Evolutionary conservation across 2,329 filamentous ascomycete species (phyloP), one percentile per base, ranked within the genome.

Genomic region (Fusarium tricinctum): DNA sequence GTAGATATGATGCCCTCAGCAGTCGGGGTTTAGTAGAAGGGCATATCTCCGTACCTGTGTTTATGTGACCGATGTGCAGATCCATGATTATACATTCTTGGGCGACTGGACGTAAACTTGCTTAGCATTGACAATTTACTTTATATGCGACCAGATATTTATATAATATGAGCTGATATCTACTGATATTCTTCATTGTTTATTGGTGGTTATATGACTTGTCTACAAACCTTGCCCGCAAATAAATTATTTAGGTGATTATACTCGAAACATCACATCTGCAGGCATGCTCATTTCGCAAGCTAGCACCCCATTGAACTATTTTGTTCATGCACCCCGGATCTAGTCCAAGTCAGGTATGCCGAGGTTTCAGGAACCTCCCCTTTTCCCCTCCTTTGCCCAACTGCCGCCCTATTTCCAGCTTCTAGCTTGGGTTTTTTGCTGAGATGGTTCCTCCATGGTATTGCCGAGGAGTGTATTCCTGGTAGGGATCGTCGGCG

Each of bases 351-450:
- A 66, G 44, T 55, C 17, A 10, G 50, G 55, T n/a, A 64, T 53
- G 40, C 63, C 63, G 62, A 66, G 63, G 62, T 66, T 61, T 56
- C n/a, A 42, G 15, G 8, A 43, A 22, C n/a, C 42, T 48, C 33
- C 49, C 48, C 43, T 17, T 39, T 40, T 48, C 32, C 49, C 30
- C 43, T 47, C 46, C 28, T 33, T 14, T 26, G 35, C 23, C 7
- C 44, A 67, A 67, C 63, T 67, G 48, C 64, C 63, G 57, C 51
- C 9, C 35, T 46, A 13, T 28, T 14, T 8, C 23, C 23, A 23
- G 23, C 23, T 23, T 23, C 4, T n/a, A 40, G 35, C 20, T 40
- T 10, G n/a, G 35, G 23, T 8, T 23, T 38, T 13, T n/a, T 35
- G 26, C 14, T 23, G 40, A n/a, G 5, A 43, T 45, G 43, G 54